Evolutionary conservation across 257 asterid species (phyloP), one percentile per base, ranked within the genome.

Genomic region (Nicotiana obtusifolia): DNA sequence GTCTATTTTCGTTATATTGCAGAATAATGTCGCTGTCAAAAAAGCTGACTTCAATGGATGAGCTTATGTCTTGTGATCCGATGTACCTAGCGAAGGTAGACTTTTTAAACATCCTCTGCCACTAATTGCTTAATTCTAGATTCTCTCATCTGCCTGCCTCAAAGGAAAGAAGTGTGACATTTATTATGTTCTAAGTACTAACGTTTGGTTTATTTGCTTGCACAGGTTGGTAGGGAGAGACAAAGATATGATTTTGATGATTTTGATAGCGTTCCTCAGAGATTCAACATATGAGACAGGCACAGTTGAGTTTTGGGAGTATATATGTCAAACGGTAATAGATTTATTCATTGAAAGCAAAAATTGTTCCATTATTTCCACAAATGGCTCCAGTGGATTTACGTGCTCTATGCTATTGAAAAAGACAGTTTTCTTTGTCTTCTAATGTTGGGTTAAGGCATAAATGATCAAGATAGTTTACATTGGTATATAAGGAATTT

Each of bases 181-280:
- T 17, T 64, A 14, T 26, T 61, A 14, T 64, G 69, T 33, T 64
- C 69, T 24, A 15, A 13, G 37, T 64, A 33, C 69, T 13, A 13
- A 64, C 37, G 10, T 5, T 8, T 6, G 4, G 69, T 64, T 24
- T 64, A 64, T 64, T 64, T 64, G 64, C 44, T 19, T 59, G 41
- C 76, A 65, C 88, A 95, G 98, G 92, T 83, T 54, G 98, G 98
- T 62, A 91, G 92, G 87, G 98, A 95, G 86, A 92, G 97, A 30
- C 97, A 92, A 78, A 85, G 97, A 84, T 90, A 88, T 56, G 98
- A 95, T 80, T 92, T 89, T 54, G 98, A 95, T 49, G 98, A 95
- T 89, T 87, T 92, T 37, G 98, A 92, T 44, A 61, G 87, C 0
- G 97, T 91, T 69, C 98, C 98, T 7, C 79, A 92, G 1, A 95